These are phyloP conservation scores for Candida loeiensis DNA, from an alignment of 805 yeast species.

Conservation along the genomic window DNA sequence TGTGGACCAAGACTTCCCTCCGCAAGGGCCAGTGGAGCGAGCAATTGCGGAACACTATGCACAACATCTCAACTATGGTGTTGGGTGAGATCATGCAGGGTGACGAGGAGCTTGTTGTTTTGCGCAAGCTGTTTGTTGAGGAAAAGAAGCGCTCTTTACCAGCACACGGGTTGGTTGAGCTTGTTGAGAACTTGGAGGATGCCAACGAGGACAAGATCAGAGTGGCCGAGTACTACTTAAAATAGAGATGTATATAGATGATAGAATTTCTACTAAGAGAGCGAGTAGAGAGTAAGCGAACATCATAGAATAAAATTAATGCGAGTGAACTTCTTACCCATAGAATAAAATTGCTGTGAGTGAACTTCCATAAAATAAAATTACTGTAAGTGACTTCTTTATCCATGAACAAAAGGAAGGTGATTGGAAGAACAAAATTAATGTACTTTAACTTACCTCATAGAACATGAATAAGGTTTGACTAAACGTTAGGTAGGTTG, in stretches of 20 bases:
- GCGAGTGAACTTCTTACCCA: no score
- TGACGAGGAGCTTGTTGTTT: constrained; percentile 25
- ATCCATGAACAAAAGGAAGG: no score
- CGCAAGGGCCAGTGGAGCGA: constrained; percentile 45
- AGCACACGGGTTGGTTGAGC: constrained; percentile 33
- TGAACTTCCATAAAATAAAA: no score
- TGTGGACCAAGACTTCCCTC: constrained; percentile 48
- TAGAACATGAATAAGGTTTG: no score
- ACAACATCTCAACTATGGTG: constrained; percentile 40
- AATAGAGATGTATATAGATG: no score
- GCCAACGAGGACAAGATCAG: constrained; percentile 19
- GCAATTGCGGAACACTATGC: constrained; percentile 43
- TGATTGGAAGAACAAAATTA: no score
- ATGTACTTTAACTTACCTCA: no score
- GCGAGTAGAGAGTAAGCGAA: background rate
- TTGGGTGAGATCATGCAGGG: constrained; percentile 38
- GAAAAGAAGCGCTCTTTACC: constrained; percentile 32
- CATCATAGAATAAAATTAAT: no score
- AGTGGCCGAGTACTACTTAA: background rate
- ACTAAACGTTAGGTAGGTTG: no score
- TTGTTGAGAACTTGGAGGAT: constrained; percentile 18
- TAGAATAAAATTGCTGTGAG: no score
- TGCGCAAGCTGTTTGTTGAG: constrained; percentile 27
- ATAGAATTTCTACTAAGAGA: no score
- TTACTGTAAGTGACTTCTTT: no score